phyloP scores from a whole-genome alignment of 2,329 filamentous ascomycete species.

The Pseudopyrenochaeta lycopersici region DNA sequence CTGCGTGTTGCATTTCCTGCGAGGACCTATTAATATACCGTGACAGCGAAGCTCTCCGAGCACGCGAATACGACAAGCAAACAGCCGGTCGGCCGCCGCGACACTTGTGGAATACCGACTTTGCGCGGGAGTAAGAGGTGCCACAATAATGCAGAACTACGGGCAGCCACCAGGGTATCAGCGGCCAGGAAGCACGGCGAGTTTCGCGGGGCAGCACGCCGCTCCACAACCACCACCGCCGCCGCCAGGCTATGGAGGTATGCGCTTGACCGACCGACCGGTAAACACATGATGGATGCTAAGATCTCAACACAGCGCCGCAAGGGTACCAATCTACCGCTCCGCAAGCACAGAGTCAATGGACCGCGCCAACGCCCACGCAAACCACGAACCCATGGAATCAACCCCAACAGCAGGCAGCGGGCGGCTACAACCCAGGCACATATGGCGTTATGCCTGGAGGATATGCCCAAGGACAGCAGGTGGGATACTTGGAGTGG shows the following conservation, averaged over 20 bases:
- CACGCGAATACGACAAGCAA: conserved; percentile 1
- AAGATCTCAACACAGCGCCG: conserved; percentile 9
- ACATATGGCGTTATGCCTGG: conserved; percentile 46
- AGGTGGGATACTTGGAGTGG: conserved; percentile 16
- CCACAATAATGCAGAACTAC: conserved; percentile 44
- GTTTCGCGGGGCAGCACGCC: conserved; percentile 35
- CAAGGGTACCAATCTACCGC: conserved; percentile 35
- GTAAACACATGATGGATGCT: neutral
- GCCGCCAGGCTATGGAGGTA: conserved; percentile 43
- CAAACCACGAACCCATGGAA: conserved; percentile 33
- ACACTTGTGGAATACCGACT: neutral
- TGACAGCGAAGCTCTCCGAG: conserved; percentile 17
- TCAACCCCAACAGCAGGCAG: conserved; percentile 31
- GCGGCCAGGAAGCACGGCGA: conserved; percentile 40
- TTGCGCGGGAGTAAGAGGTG: neutral
- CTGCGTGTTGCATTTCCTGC: conserved; percentile 9
- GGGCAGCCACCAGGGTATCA: conserved; percentile 37
- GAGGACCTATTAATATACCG: conserved; percentile 23
- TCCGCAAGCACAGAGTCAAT: conserved; percentile 40
- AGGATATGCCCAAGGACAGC: conserved; percentile 26
- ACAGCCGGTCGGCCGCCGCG: neutral
- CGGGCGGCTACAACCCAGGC: conserved; percentile 41
- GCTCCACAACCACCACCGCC: conserved; percentile 26
- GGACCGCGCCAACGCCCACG: conserved; percentile 35
- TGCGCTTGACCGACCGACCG: neutral